Evolutionary conservation across 2,329 filamentous ascomycete species (phyloP).

Genomic region (Clonostachys rosea): DNA sequence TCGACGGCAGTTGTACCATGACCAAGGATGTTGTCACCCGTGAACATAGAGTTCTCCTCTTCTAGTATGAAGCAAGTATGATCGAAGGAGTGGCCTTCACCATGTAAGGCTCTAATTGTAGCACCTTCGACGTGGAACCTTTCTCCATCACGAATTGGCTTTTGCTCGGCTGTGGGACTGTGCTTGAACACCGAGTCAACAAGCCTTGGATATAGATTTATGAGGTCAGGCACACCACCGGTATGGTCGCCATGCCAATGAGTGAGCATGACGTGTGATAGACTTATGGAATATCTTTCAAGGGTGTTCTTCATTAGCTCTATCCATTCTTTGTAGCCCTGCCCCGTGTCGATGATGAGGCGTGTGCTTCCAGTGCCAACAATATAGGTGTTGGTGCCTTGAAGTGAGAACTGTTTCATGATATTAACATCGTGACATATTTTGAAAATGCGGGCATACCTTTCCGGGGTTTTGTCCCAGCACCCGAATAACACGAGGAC

Average conservation of each 20-base stretch:
- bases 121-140: slow-evolving; percentile 45
- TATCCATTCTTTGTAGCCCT: slow-evolving; percentile 39
- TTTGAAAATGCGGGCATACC: slow-evolving; percentile 9
- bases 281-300: slow-evolving; percentile 23
- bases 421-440: background rate
- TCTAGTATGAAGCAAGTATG: slow-evolving; percentile 60
- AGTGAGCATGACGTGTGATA: slow-evolving; percentile 54
- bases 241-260: slow-evolving; percentile 76
- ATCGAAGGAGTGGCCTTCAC: slow-evolving; percentile 67
- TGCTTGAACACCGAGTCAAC: slow-evolving; percentile 49
- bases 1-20: slow-evolving; percentile 73
- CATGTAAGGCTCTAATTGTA: slow-evolving; percentile 57
- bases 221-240: slow-evolving; percentile 58
- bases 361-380: slow-evolving; percentile 58
- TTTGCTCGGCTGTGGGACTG: slow-evolving; percentile 34
- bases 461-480: slow-evolving; percentile 38
- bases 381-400: slow-evolving; percentile 74
- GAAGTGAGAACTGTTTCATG: slow-evolving; percentile 40
- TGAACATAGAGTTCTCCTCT: slow-evolving; percentile 67
- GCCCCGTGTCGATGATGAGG: slow-evolving; percentile 68
- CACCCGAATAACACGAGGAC: slow-evolving; percentile 31
- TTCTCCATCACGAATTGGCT: slow-evolving; percentile 38
- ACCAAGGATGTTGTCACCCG: slow-evolving; percentile 70
- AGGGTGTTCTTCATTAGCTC: background rate
- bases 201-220: slow-evolving; percentile 10